phyloP scores from a whole-genome alignment of 306 rosid genomes.

The Inga leiocalycina region DNA sequence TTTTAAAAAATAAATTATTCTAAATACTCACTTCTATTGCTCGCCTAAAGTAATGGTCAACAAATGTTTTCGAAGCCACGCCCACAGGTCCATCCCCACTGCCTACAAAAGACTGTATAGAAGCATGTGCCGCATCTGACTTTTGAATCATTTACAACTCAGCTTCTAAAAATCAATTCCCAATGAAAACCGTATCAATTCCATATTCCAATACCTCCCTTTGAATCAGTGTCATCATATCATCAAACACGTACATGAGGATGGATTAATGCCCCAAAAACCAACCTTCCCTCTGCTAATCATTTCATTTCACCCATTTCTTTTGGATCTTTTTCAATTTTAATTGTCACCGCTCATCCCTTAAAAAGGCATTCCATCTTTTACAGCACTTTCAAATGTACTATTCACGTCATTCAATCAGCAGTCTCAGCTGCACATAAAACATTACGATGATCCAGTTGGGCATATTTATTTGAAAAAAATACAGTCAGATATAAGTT shows the following conservation, averaged over 20 bases:
- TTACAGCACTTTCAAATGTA: not conserved
- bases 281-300: not conserved
- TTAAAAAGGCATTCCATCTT: not conserved
- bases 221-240: not conserved
- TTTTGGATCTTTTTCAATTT: not conserved
- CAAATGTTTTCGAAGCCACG: not conserved
- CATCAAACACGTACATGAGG: not conserved
- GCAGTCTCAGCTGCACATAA: not conserved
- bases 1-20: no score
- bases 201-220: not conserved
- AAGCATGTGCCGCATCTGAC: not conserved
- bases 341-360: not conserved
- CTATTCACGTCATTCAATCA: not conserved
- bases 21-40: no score
- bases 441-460: not conserved
- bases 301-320: not conserved
- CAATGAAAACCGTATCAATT: not conserved
- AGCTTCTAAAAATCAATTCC: not conserved
- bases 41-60: not conserved
- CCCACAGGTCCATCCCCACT: not conserved
- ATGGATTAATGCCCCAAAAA: not conserved
- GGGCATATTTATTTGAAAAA: not conserved
- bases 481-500: no score
- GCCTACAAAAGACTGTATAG: not conserved
- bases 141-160: not conserved